Conservation (phyloP, 2,329 filamentous ascomycete species). For the Fusarium chaquense region DNA sequence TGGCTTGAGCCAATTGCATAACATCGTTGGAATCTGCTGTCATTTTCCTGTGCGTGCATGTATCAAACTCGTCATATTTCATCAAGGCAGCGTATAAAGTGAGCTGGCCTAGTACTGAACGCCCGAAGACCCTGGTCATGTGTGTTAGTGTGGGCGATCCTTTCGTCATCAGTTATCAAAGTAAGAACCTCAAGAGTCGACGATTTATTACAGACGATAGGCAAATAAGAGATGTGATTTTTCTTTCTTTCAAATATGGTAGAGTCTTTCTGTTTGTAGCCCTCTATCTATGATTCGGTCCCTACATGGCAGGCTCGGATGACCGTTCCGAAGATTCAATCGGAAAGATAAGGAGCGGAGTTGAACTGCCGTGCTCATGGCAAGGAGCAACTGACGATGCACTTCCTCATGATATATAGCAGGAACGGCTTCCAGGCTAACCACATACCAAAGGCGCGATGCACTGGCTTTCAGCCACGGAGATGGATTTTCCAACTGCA, state of each 20-base stretch:
- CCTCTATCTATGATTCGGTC: not conserved
- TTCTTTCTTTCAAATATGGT: not conserved
- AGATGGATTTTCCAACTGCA: not conserved
- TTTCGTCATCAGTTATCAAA: slow-evolving; percentile 12
- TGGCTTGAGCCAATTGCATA: slow-evolving; percentile 35
- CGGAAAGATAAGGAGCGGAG: slow-evolving; percentile 4
- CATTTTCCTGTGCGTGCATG: slow-evolving; percentile 30
- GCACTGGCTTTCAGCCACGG: not conserved
- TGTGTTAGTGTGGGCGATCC: slow-evolving; percentile 20
- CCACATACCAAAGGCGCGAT: not conserved
- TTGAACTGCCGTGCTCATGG: slow-evolving; percentile 13
- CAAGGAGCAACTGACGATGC: slow-evolving; percentile 15
- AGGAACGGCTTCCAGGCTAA: slow-evolving; percentile 9
- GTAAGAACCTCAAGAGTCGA: not conserved
- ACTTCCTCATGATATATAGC: slow-evolving; percentile 13
- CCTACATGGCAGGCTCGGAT: not conserved
- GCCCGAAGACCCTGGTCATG: slow-evolving; percentile 24
- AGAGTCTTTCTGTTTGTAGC: not conserved
- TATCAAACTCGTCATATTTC: slow-evolving; percentile 8
- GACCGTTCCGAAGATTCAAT: not conserved
- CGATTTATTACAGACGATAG: not conserved
- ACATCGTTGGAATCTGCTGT: slow-evolving; percentile 24
- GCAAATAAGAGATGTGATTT: not conserved
- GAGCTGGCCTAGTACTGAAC: slow-evolving; percentile 19
- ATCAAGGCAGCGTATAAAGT: slow-evolving; percentile 4